Conservation (phyloP, 2,329 filamentous ascomycete genomes). For the Arthrobotrys sphaeroides region DNA sequence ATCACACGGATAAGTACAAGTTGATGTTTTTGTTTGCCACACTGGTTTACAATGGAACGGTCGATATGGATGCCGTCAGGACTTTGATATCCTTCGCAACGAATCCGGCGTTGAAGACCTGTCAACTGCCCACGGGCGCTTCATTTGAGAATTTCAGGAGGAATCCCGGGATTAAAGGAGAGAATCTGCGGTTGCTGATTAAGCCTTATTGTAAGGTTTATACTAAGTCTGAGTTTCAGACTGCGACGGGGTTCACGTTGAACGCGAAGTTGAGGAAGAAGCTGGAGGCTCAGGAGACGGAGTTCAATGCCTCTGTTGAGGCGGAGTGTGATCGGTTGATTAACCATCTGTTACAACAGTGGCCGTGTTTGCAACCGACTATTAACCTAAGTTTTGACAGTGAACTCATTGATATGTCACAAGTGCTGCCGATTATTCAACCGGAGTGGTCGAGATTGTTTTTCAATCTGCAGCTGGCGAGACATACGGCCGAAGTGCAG, state of each 20-base stretch:
- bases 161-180: slow-evolving; percentile 59
- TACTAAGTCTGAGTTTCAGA: slow-evolving; percentile 57
- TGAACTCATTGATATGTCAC: slow-evolving; percentile 60
- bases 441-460: slow-evolving; percentile 65
- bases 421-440: slow-evolving; percentile 62
- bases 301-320: slow-evolving; percentile 59
- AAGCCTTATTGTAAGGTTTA: slow-evolving; percentile 59
- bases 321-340: slow-evolving; percentile 62
- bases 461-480: slow-evolving; percentile 64
- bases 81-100: slow-evolving; percentile 64
- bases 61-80: slow-evolving; percentile 62
- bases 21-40: slow-evolving; percentile 65
- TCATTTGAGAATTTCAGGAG: slow-evolving; percentile 61
- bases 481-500: slow-evolving; percentile 64
- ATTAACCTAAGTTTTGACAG: slow-evolving; percentile 57
- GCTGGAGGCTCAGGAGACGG: slow-evolving; percentile 58
- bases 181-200: slow-evolving; percentile 60
- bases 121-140: slow-evolving; percentile 61
- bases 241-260: slow-evolving; percentile 54
- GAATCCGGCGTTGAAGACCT: slow-evolving; percentile 61
- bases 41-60: slow-evolving; percentile 62
- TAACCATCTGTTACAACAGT: slow-evolving; percentile 62
- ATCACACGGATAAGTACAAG: slow-evolving; percentile 58
- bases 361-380: slow-evolving; percentile 63
- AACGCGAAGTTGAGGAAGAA: slow-evolving; percentile 59